Evolutionary conservation across 768 basidiomycete species (phyloP).

Genomic region (Lactarius pseudohatsudake): DNA sequence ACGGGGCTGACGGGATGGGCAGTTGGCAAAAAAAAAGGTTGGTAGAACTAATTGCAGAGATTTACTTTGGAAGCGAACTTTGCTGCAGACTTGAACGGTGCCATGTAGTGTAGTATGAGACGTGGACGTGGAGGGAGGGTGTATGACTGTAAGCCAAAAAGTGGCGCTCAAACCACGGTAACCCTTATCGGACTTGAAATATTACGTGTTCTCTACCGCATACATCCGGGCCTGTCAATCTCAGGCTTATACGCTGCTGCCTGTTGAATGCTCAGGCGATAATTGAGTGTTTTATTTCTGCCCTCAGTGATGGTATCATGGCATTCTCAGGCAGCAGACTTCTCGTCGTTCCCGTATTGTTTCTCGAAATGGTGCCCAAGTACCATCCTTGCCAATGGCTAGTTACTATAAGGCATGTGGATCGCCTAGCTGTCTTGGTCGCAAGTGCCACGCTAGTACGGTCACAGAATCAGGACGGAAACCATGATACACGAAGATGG

Average conservation of each 20-base stretch:
- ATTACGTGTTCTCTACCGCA: not conserved
- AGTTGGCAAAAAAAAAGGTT: slow-evolving; percentile 2
- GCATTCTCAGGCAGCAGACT: too few species aligned
- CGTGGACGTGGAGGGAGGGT: not conserved
- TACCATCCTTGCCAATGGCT: not conserved
- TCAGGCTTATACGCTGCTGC: too few species aligned
- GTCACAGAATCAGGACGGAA: not conserved
- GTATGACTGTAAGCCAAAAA: not conserved
- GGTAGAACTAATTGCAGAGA: not conserved
- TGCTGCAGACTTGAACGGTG: slow-evolving; percentile 9
- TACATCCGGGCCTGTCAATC: too few species aligned
- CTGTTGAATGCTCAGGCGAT: too few species aligned
- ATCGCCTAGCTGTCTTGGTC: not conserved
- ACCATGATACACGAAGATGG: too few species aligned
- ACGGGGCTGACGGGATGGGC: slow-evolving; percentile 17
- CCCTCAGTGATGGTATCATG: too few species aligned
- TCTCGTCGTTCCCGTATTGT: too few species aligned
- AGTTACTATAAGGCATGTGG: not conserved
- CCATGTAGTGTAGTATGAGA: slow-evolving; percentile 11
- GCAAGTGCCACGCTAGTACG: not conserved
- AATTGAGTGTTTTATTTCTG: too few species aligned
- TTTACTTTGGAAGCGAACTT: slow-evolving; percentile 12
- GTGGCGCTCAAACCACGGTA: not conserved
- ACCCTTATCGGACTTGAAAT: not conserved
- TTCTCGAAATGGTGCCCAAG: too few species aligned